phyloP scores from a whole-genome alignment of 2,329 filamentous ascomycete species.

The Pseudocercospora macadamiae region DNA sequence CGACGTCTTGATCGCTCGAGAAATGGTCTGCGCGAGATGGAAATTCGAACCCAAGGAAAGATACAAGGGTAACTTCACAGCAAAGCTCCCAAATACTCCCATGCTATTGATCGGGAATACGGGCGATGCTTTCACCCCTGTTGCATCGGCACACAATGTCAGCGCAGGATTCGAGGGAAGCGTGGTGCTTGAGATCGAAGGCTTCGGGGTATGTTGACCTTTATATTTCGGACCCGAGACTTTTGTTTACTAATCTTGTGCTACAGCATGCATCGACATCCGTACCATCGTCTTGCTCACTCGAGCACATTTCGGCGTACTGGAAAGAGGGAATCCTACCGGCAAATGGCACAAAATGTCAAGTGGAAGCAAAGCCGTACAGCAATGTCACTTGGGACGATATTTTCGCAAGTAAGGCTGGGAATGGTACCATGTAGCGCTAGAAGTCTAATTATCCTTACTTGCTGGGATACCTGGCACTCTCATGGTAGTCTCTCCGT shows the following conservation, averaged over 20 bases:
- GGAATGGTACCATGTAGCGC: neutral
- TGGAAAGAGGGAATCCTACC: constrained; percentile 43
- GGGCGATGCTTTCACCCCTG: constrained; percentile 38
- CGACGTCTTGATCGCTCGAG: neutral
- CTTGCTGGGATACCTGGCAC: too few species aligned
- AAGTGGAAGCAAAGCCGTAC: constrained; percentile 22
- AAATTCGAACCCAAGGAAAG: constrained; percentile 42
- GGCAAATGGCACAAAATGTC: constrained; percentile 37
- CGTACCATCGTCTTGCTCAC: constrained; percentile 39
- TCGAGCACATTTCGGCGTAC: constrained; percentile 36
- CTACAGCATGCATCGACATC: constrained; percentile 32
- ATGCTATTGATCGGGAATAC: constrained; percentile 38
- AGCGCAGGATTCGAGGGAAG: constrained; percentile 33
- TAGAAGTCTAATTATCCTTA: too few species aligned
- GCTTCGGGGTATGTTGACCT: too few species aligned
- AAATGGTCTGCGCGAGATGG: constrained; percentile 44
- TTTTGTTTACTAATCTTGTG: too few species aligned
- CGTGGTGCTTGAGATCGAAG: constrained; percentile 38
- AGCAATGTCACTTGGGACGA: constrained; percentile 5
- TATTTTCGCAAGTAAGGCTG: neutral
- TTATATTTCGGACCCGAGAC: too few species aligned
- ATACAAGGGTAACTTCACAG: constrained; percentile 39
- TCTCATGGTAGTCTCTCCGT: too few species aligned
- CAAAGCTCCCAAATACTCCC: constrained; percentile 43
- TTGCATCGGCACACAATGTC: constrained; percentile 37